Evolutionary conservation across 2,329 filamentous ascomycete genomes (phyloP).

Genomic region (Colletotrichum incanum): DNA sequence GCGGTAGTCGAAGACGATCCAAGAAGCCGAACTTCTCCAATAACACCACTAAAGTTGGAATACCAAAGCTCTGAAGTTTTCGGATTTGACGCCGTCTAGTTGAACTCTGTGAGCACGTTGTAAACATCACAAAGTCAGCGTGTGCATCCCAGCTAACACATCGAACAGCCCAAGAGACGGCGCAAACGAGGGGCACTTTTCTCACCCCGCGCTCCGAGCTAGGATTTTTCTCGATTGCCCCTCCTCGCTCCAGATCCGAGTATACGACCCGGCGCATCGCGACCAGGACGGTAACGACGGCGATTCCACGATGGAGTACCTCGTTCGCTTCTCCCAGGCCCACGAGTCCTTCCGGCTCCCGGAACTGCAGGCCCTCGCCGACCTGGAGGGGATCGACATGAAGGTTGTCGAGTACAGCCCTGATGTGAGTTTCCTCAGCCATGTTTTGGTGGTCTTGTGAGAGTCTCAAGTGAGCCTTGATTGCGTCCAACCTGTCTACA

Average conservation of each 20-base stretch:
- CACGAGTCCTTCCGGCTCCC: conserved; percentile 93
- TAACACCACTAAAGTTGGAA: not conserved
- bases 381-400: conserved; percentile 76
- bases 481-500: not conserved
- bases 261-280: not conserved
- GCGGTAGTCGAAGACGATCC: not conserved
- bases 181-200: conserved; percentile 36
- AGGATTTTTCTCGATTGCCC: conserved; percentile 31
- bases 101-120: not conserved
- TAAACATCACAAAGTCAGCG: not conserved
- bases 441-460: not conserved
- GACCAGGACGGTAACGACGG: not conserved
- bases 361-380: conserved; percentile 86
- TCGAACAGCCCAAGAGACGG: not conserved
- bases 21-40: not conserved
- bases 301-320: conserved; percentile 74
- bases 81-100: not conserved
- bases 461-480: not conserved
- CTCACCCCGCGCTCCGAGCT: conserved; percentile 29
- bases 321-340: conserved; percentile 90
- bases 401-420: conserved; percentile 82
- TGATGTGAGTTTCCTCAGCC: conserved; percentile 69
- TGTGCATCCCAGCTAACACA: not conserved
- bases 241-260: not conserved
- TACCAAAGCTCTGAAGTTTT: too few relatives aligned